Conservation (phyloP, 2,329 filamentous ascomycete genomes). For the Aureobasidium sp. region DNA sequence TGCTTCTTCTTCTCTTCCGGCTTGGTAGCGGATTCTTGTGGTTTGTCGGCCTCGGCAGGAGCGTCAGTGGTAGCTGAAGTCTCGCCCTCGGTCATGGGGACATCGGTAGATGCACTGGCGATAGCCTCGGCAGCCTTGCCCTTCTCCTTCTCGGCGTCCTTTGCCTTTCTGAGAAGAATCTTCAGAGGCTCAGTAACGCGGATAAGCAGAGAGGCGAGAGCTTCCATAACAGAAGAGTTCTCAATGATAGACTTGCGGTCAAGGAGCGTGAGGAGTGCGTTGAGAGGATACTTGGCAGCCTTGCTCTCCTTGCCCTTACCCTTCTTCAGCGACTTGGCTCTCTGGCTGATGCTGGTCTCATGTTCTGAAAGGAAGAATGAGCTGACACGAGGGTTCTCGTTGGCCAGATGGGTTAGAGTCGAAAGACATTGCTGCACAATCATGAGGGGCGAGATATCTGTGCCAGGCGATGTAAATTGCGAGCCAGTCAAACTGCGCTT, state of each 20-base stretch:
- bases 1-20: conserved; percentile 46
- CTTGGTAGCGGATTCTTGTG: conserved; percentile 26
- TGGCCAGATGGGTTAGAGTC: conserved; percentile 72
- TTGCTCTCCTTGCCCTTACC: conserved; percentile 81
- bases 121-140: conserved; percentile 22
- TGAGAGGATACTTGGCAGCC: conserved; percentile 81
- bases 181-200: conserved; percentile 82
- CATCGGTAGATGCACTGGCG: conserved; percentile 12
- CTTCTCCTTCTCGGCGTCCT: conserved; percentile 49
- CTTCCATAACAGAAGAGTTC: conserved; percentile 91
- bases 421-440: conserved; percentile 93
- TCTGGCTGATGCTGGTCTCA: conserved; percentile 53
- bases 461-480: conserved; percentile 41
- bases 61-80: conserved; percentile 16
- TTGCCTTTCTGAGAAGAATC: conserved; percentile 72
- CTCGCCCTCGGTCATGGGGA: conserved; percentile 18
- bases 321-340: conserved; percentile 65
- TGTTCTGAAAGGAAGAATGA: conserved; percentile 93
- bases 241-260: conserved; percentile 96
- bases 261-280: conserved; percentile 76
- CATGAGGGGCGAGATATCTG: conserved; percentile 86
- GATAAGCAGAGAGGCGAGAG: conserved; percentile 76
- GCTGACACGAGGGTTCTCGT: conserved; percentile 77
- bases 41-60: conserved; percentile 29
- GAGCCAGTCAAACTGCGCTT: conserved; percentile 66